Conservation (phyloP, 2,329 filamentous ascomycete genomes). For the Ophiostoma sp. region DNA sequence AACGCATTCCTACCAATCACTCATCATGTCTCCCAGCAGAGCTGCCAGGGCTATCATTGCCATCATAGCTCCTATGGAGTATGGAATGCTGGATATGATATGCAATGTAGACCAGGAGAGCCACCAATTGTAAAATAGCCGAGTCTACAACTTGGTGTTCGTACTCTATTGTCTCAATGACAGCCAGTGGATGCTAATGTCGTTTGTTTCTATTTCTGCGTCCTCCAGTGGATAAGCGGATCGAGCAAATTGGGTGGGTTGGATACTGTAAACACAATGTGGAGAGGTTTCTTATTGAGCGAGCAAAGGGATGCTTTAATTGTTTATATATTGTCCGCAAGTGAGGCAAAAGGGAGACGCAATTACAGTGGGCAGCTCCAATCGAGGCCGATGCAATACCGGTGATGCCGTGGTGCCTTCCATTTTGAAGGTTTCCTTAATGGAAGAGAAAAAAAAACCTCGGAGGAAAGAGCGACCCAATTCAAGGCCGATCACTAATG, state of each 20-base stretch:
- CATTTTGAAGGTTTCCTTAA: neutral
- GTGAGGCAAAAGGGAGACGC: neutral
- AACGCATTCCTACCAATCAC: neutral
- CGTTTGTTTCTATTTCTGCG: neutral
- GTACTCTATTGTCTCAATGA: neutral
- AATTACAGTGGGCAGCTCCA: neutral
- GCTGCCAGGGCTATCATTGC: neutral
- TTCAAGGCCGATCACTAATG: neutral
- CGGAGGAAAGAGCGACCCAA: neutral
- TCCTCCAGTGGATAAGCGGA: neutral
- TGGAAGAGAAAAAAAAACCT: neutral
- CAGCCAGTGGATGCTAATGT: slow-evolving; percentile 6
- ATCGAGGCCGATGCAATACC: neutral
- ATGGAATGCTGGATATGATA: neutral
- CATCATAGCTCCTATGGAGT: neutral
- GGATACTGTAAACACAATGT: neutral
- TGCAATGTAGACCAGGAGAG: neutral
- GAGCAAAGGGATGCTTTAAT: neutral
- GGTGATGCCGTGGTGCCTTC: neutral
- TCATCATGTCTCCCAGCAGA: neutral
- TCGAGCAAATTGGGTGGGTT: neutral
- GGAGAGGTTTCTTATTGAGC: neutral
- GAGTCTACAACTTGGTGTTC: no score
- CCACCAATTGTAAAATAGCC: neutral
- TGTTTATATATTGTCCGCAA: neutral